Conservation (phyloP, 495 filamentous ascomycete genomes). For the Lichina pygmaea region DNA sequence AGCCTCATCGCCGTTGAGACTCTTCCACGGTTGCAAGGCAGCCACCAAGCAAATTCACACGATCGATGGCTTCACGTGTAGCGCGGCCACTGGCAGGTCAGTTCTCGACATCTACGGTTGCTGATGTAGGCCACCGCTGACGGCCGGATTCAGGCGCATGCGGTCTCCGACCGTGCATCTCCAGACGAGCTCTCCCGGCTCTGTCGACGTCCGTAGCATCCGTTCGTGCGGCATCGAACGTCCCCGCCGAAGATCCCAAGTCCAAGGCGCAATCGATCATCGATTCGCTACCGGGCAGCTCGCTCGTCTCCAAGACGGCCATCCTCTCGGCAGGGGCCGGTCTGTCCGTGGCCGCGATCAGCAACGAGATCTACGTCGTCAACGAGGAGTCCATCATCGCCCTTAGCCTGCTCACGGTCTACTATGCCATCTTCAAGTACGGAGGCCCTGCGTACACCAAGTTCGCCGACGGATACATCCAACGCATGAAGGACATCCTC, state of each 20-base stretch:
- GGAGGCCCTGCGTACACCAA: conserved; percentile 74
- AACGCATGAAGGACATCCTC: conserved; percentile 77
- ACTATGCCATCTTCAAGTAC: conserved; percentile 70
- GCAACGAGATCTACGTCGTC: conserved; percentile 97
- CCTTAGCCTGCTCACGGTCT: conserved; percentile 68
- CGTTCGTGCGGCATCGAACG: conserved; percentile 42
- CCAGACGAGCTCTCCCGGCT: conserved; percentile 19
- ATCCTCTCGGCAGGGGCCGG: conserved; percentile 82
- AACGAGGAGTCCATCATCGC: conserved; percentile 93
- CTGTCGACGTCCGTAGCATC: conserved; percentile 34
- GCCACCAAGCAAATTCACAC: too few relatives aligned
- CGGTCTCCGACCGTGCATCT: conserved; percentile 38
- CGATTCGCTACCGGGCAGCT: conserved; percentile 64
- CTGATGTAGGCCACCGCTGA: conserved; percentile 6
- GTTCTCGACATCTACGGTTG: conserved; percentile 1
- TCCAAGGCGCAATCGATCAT: conserved; percentile 88
- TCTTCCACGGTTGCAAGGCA: too few relatives aligned
- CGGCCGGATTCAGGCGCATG: conserved; percentile 37
- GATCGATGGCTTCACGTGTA: conserved; percentile 59
- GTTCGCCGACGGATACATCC: conserved; percentile 68
- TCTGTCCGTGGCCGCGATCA: conserved; percentile 78
- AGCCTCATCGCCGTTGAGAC: too few relatives aligned
- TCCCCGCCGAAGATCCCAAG: conserved; percentile 62
- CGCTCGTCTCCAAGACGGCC: conserved; percentile 77
- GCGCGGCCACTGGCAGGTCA: conserved; percentile 11